Evolutionary conservation across 1,284 basidiomycete species (phyloP).

Genomic region (Fomes fomentarius): DNA sequence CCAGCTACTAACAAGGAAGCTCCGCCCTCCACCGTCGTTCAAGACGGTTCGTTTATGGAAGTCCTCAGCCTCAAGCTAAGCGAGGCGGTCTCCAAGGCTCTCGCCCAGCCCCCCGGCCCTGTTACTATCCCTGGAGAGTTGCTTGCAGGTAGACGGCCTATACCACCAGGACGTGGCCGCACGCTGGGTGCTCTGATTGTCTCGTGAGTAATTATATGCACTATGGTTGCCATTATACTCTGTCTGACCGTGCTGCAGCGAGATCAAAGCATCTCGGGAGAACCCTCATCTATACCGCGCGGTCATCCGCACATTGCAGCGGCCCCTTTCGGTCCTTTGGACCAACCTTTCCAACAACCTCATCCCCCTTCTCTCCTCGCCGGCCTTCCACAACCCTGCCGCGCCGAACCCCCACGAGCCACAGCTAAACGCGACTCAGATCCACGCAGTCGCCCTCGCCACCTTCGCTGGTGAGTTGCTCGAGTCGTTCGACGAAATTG

Average conservation of each 20-base stretch:
- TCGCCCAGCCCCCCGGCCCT: conserved; percentile 63
- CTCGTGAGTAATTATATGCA: conserved; percentile 52
- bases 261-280: conserved; percentile 63
- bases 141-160: conserved; percentile 63
- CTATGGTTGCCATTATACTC: conserved; percentile 15
- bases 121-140: conserved; percentile 48
- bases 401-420: conserved; percentile 54
- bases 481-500: conserved; percentile 65
- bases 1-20: conserved; percentile 38
- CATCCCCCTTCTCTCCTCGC: conserved; percentile 64
- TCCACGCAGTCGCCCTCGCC: conserved; percentile 68
- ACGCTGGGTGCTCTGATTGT: conserved; percentile 68
- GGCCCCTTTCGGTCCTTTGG: conserved; percentile 73
- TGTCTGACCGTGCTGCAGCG: conserved; percentile 46
- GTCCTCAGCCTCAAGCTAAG: conserved; percentile 74
- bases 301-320: conserved; percentile 70
- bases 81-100: conserved; percentile 78
- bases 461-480: conserved; percentile 73
- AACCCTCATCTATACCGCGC: conserved; percentile 69
- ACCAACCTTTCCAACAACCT: conserved; percentile 70
- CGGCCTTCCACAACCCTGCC: conserved; percentile 57
- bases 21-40: conserved; percentile 54
- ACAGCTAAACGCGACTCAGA: conserved; percentile 64
- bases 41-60: conserved; percentile 80
- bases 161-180: conserved; percentile 70